Base-by-base conservation (phyloP, 805 yeast genomes). In the Lachancea mirantina region DNA sequence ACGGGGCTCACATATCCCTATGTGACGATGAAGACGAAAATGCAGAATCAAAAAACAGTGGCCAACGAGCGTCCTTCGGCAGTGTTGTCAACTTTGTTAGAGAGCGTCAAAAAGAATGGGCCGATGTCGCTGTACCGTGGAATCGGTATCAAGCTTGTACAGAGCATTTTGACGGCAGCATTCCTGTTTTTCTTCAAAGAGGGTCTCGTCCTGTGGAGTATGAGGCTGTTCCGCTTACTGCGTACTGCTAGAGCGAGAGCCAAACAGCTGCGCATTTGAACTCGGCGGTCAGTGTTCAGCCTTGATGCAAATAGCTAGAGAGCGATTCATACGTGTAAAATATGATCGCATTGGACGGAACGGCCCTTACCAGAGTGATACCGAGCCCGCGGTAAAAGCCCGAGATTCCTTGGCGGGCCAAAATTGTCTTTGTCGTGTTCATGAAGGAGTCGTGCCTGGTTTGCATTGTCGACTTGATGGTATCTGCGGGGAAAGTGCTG, bases 171-270 rank as follows among this genome's bases (percentile, higher is more conserved):
- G 37, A 85, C 94, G 23, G 89, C 95, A 2, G 96, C 95, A 1
- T 83, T 88, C 47, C 67, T 88, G 50, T 88, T 88, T 54, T 83
- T 78, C 59, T 85, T 88, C 63, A 88, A 88, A 62, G 96, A 88
- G 58, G 87, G 83, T 57, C 70, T 87, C 44, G 76, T 81, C 37
- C 51, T 65, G 3, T 67, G 78, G 28, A 72, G 84, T 28, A 65
- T 78, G 32, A 61, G 59, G 35, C 41, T 80, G 32, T 67, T 83
- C 37, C 68, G 63, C 34, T 41, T 76, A 8, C 25, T 45, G 10
- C 45, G 47, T n/a, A 27, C 19, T 23, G 16, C 39, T 14, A 28
- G 19, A 20, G 27, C 26, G 19, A 36, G 21, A 19, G 34, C 27
- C 11, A 31, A 15, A 14, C 25, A 19, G 3, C 11, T 25, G 23